Percentiles rank a stretch among this genome's conserved stretches.
phyloP scores from a whole-genome alignment of 2,329 filamentous ascomycete genomes.

The Alternaria metachromatica region DNA sequence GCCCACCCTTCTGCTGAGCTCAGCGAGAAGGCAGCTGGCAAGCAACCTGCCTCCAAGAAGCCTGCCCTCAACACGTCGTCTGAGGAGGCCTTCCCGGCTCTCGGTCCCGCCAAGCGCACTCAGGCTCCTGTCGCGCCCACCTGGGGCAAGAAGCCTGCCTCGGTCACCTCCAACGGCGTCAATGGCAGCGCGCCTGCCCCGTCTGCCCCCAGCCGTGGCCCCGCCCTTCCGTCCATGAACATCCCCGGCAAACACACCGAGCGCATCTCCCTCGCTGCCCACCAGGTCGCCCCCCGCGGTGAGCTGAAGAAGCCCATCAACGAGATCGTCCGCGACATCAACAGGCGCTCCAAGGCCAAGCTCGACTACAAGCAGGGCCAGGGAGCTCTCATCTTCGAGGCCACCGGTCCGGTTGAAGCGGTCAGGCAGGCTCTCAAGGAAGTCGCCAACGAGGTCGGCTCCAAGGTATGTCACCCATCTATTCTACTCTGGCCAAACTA shows the following conservation, averaged over 20 bases:
- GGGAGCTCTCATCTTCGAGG: slow-evolving; percentile 81
- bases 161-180: slow-evolving; percentile 53
- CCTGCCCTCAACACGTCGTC: slow-evolving; percentile 77
- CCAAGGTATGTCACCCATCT: slow-evolving; percentile 66
- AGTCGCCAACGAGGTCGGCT: slow-evolving; percentile 84
- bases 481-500: slow-evolving; percentile 1
- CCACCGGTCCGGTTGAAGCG: slow-evolving; percentile 80
- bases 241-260: slow-evolving; percentile 86
- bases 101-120: slow-evolving; percentile 73
- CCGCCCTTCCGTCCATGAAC: slow-evolving; percentile 66
- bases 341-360: slow-evolving; percentile 86
- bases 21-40: slow-evolving; percentile 70
- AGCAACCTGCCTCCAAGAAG: slow-evolving; percentile 64
- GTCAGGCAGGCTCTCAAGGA: slow-evolving; percentile 90
- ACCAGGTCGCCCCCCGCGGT: slow-evolving; percentile 75
- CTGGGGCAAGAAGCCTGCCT: slow-evolving; percentile 75
- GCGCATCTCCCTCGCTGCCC: slow-evolving; percentile 73
- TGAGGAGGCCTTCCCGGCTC: slow-evolving; percentile 91
- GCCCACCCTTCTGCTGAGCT: slow-evolving; percentile 61
- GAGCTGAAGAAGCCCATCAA: slow-evolving; percentile 84
- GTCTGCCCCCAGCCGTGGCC: slow-evolving; percentile 46
- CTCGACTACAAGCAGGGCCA: slow-evolving; percentile 78
- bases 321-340: slow-evolving; percentile 90
- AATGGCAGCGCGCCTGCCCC: slow-evolving; percentile 57
- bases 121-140: slow-evolving; percentile 70